A percentile compares a stretch with the other conserved stretches of the same genome.
phyloP scores from a whole-genome alignment of 768 basidiomycete species.

The Trametes cingulata region DNA sequence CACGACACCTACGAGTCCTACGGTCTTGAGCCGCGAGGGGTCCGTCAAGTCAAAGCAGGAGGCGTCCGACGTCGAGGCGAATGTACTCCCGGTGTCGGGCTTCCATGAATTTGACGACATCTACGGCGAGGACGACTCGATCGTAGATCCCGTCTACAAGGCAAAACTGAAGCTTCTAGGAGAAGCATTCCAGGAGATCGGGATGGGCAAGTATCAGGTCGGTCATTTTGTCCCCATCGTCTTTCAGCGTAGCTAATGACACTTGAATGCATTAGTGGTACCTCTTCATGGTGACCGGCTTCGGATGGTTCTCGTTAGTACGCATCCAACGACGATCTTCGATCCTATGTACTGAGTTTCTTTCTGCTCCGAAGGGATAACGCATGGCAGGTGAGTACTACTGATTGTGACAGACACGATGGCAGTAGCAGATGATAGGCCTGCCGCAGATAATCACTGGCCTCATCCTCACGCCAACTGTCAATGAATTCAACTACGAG shows the following conservation, averaged over 20 bases:
- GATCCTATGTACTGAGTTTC: neutral
- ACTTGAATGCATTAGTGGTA: conserved; percentile 43
- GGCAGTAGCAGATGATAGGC: neutral
- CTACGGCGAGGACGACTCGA: conserved; percentile 26
- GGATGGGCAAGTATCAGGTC: conserved; percentile 56
- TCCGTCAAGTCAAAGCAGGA: too few relatives aligned
- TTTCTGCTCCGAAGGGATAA: conserved; percentile 48
- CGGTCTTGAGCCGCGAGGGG: too few relatives aligned
- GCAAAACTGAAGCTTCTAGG: conserved; percentile 49
- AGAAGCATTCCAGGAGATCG: conserved; percentile 48
- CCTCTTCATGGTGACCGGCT: conserved; percentile 64
- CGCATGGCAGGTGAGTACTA: conserved; percentile 59
- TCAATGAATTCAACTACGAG: conserved; percentile 62
- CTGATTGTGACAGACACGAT: neutral
- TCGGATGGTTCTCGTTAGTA: conserved; percentile 72
- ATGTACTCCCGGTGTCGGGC: too few relatives aligned
- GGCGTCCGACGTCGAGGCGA: too few relatives aligned
- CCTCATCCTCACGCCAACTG: conserved; percentile 61
- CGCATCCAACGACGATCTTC: neutral
- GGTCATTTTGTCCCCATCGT: neutral
- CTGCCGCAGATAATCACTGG: conserved; percentile 55
- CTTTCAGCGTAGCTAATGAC: neutral
- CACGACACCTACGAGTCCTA: too few relatives aligned
- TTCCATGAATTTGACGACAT: neutral
- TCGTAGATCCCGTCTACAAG: conserved; percentile 45